phyloP scores from a whole-genome alignment of 768 basidiomycete species.

The Trametes maxima region DNA sequence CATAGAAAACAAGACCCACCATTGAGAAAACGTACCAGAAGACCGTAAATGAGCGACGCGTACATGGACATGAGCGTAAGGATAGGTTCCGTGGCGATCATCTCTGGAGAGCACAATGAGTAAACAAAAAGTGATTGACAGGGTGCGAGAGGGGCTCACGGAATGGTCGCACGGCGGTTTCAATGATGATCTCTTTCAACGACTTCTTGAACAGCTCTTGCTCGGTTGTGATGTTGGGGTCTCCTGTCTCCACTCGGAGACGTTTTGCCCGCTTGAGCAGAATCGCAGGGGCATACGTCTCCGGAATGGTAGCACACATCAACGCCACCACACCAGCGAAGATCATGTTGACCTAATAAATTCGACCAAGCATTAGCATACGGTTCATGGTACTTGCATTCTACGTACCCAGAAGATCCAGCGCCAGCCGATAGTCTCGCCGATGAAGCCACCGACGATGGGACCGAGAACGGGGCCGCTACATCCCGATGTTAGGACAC shows the following conservation, averaged over 20 bases:
- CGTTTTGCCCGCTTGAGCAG: constrained; percentile 43
- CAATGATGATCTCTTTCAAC: constrained; percentile 38
- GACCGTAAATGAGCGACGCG: constrained; percentile 45
- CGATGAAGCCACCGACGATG: constrained; percentile 50
- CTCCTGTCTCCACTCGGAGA: constrained; percentile 40
- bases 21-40: constrained; percentile 25
- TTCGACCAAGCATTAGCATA: background rate
- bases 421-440: constrained; percentile 42
- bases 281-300: constrained; percentile 50
- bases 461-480: constrained; percentile 51
- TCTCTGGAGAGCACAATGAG: constrained; percentile 22
- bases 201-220: constrained; percentile 43
- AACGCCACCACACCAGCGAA: constrained; percentile 38
- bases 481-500: background rate
- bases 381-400: too few relatives aligned
- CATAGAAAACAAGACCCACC: too few relatives aligned
- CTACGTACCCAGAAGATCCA: constrained; percentile 38
- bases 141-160: constrained; percentile 9
- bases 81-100: constrained; percentile 50
- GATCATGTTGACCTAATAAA: constrained; percentile 38
- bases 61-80: constrained; percentile 47
- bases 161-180: constrained; percentile 47
- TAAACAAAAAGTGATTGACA: background rate
- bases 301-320: constrained; percentile 40
- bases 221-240: constrained; percentile 42